Percentiles rank a stretch among this genome's conserved stretches.
Conservation (phyloP, 2,329 filamentous ascomycete genomes). For the Fusarium sp. region DNA sequence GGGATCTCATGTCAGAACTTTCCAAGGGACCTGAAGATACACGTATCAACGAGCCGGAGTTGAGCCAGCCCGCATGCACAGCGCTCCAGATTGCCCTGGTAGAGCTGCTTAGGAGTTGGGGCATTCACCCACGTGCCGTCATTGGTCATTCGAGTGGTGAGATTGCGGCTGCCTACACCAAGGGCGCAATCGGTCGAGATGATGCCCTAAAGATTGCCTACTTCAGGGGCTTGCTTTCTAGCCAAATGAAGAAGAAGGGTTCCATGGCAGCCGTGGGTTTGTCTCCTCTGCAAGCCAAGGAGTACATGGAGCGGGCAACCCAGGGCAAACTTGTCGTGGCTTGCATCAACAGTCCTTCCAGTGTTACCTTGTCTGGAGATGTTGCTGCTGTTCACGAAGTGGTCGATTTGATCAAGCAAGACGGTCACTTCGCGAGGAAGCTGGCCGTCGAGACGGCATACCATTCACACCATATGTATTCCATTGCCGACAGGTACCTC, state of each 20-base stretch:
- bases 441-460: constrained; percentile 61
- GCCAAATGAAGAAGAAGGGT: constrained; percentile 50
- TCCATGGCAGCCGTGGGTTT: constrained; percentile 43
- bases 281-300: not conserved
- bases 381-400: constrained; percentile 53
- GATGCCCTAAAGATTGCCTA: constrained; percentile 61
- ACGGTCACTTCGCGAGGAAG: constrained; percentile 56
- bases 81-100: constrained; percentile 59
- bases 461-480: constrained; percentile 63
- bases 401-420: constrained; percentile 48
- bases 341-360: constrained; percentile 63
- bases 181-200: constrained; percentile 56
- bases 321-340: constrained; percentile 42
- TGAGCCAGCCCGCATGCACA: constrained; percentile 53
- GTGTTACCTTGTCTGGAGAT: constrained; percentile 61
- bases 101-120: constrained; percentile 55
- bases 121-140: constrained; percentile 51
- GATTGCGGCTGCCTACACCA: constrained; percentile 58
- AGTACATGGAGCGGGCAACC: not conserved
- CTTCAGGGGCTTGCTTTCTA: constrained; percentile 51
- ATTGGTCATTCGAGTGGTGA: constrained; percentile 59
- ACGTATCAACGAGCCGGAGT: not conserved
- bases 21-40: not conserved
- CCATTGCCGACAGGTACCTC: constrained; percentile 57
- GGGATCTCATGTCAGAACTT: not conserved